A percentile compares a stretch with the other conserved stretches of the same genome.
phyloP scores from a whole-genome alignment of 768 basidiomycete genomes.

The Leccinellum luteum region DNA sequence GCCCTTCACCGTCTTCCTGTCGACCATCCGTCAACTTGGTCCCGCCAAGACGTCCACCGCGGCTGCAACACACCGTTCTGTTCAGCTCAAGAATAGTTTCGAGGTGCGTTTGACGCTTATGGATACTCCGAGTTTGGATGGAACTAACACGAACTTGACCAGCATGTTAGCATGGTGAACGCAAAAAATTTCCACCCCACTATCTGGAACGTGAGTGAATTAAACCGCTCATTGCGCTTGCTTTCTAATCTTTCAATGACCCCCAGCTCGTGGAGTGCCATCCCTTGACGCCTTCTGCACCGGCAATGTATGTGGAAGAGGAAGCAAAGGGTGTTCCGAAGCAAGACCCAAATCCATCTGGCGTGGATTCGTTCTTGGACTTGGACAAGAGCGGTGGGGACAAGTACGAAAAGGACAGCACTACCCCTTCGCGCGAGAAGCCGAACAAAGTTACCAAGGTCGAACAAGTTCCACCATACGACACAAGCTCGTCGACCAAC shows the following conservation, averaged over 20 bases:
- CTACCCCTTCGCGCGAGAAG: background rate
- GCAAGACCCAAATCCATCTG: slow-evolving; percentile 1
- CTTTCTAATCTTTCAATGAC: background rate
- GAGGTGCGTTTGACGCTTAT: slow-evolving; percentile 2
- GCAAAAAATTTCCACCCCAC: slow-evolving; percentile 20
- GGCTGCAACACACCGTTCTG: background rate
- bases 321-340: slow-evolving; percentile 7
- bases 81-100: background rate
- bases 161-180: slow-evolving; percentile 22
- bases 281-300: slow-evolving; percentile 11
- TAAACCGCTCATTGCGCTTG: background rate
- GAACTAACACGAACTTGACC: background rate
- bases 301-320: slow-evolving; percentile 20
- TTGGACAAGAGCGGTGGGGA: background rate
- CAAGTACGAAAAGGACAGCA: background rate
- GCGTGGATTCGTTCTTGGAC: slow-evolving; percentile 4
- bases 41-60: background rate
- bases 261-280: slow-evolving; percentile 13
- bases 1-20: background rate
- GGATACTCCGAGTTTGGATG: background rate
- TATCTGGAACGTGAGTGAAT: slow-evolving; percentile 15
- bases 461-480: slow-evolving; percentile 15
- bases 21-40: background rate
- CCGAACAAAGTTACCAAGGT: background rate
- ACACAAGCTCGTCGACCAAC: background rate